Evolutionary conservation across 169 alveolate genomes (phyloP).

Genomic region (Plasmodium vivax): DNA sequence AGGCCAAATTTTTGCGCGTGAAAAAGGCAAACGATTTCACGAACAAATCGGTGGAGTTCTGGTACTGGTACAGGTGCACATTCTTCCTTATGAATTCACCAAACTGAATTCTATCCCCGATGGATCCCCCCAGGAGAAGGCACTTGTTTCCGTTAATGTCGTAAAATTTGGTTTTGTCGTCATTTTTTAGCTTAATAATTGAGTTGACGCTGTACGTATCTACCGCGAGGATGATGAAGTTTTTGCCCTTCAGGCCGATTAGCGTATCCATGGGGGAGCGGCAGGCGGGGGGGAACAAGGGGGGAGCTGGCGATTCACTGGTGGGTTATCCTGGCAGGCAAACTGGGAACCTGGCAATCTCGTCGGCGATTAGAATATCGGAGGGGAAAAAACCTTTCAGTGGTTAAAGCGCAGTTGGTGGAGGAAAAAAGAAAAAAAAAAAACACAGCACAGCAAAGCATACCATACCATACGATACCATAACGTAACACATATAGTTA

Average conservation of each 20-base stretch:
- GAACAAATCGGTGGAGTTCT: conserved; percentile 84
- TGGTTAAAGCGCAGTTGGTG: not conserved
- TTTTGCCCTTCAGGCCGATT: conserved; percentile 88
- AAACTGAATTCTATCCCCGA: conserved; percentile 90
- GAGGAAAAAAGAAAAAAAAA: not conserved
- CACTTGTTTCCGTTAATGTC: conserved; percentile 86
- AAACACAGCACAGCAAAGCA: not conserved
- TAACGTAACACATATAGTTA: not conserved
- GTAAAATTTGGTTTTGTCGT: conserved; percentile 80
- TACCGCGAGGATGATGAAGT: conserved; percentile 86
- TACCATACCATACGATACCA: no score
- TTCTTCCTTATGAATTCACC: conserved; percentile 87
- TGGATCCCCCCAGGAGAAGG: conserved; percentile 87
- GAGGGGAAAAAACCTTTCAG: not conserved
- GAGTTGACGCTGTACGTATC: conserved; percentile 85
- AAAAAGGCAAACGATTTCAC: conserved; percentile 89
- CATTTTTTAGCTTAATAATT: conserved; percentile 80
- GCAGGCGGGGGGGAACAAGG: not conserved
- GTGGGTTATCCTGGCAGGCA: not conserved
- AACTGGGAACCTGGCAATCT: not conserved
- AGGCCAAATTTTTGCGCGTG: conserved; percentile 89
- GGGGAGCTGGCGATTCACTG: not conserved
- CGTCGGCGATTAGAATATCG: not conserved
- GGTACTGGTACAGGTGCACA: conserved; percentile 84
- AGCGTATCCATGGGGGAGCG: conserved; percentile 85